Percentiles rank a stretch among this genome's conserved stretches.
phyloP scores from a whole-genome alignment of 2,329 filamentous ascomycete species.

The Xylaria sp. region DNA sequence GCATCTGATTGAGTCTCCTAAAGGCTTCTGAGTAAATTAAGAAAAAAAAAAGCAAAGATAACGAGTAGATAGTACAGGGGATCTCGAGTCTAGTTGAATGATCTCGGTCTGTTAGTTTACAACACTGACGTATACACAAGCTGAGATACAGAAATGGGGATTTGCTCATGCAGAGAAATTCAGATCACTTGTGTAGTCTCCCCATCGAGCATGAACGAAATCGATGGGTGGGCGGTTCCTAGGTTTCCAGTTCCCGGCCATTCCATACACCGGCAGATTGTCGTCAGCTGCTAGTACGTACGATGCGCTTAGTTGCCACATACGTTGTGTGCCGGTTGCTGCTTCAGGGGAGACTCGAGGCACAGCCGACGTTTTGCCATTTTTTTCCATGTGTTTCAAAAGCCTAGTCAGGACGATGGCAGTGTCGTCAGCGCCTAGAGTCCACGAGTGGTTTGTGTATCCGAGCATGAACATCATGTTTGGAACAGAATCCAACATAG shows the following conservation, averaged over 20 bases:
- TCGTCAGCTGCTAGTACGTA: neutral
- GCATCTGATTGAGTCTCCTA: no score
- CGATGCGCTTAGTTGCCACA: conserved; percentile 23
- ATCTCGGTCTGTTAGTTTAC: no score
- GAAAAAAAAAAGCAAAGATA: no score
- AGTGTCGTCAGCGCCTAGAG: conserved; percentile 62
- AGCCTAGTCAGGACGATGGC: conserved; percentile 38
- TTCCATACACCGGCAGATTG: conserved; percentile 3
- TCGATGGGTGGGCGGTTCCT: conserved; percentile 4
- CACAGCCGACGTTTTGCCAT: conserved; percentile 48
- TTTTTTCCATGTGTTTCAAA: conserved; percentile 50
- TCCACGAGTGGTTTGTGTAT: conserved; percentile 67
- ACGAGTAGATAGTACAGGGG: no score
- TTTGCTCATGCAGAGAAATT: neutral
- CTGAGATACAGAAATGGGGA: no score
- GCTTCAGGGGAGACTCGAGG: conserved; percentile 47
- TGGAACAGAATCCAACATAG: conserved; percentile 66
- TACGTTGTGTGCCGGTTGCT: neutral
- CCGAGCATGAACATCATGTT: conserved; percentile 64
- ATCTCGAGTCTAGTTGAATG: no score
- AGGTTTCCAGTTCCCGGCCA: conserved; percentile 6
- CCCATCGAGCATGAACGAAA: conserved; percentile 11
- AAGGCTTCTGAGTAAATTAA: no score
- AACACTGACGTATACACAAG: no score
- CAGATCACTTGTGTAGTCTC: conserved; percentile 3